These are phyloP conservation scores for Flaveria linearis DNA, from an alignment of 129 eudicot genomes.

Conservation along the genomic window DNA sequence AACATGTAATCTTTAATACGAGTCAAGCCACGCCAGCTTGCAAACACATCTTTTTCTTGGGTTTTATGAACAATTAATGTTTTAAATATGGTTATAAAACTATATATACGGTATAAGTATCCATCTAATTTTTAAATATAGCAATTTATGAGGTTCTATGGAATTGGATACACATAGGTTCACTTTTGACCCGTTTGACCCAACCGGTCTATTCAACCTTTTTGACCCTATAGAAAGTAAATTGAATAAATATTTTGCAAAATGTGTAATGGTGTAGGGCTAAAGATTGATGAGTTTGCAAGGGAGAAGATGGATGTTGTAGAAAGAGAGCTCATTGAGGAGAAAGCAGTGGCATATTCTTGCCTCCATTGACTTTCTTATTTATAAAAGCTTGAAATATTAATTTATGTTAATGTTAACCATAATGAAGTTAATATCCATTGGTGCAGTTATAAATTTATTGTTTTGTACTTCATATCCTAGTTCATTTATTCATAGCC, in stretches of 20 bases:
- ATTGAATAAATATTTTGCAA: conserved; percentile 14
- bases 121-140: neutral
- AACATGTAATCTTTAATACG: neutral
- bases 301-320: conserved; percentile 73
- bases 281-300: conserved; percentile 66
- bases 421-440: neutral
- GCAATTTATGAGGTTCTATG: neutral
- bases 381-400: conserved; percentile 9
- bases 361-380: conserved; percentile 44
- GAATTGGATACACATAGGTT: neutral
- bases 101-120: neutral
- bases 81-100: neutral
- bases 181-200: neutral
- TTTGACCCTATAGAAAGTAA: neutral
- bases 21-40: neutral
- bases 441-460: conserved; percentile 9
- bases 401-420: conserved; percentile 18
- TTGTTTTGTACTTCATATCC: conserved; percentile 15
- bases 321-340: conserved; percentile 69
- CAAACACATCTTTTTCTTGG: neutral
- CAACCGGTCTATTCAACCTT: no score
- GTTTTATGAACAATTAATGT: neutral
- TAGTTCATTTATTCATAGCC: neutral
- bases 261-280: conserved; percentile 49
- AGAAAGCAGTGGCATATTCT: conserved; percentile 72